Evolutionary conservation across 495 filamentous ascomycete genomes (phyloP), one percentile per base, ranked within the genome.

Genomic region (Staphylotrichum longicolle): DNA sequence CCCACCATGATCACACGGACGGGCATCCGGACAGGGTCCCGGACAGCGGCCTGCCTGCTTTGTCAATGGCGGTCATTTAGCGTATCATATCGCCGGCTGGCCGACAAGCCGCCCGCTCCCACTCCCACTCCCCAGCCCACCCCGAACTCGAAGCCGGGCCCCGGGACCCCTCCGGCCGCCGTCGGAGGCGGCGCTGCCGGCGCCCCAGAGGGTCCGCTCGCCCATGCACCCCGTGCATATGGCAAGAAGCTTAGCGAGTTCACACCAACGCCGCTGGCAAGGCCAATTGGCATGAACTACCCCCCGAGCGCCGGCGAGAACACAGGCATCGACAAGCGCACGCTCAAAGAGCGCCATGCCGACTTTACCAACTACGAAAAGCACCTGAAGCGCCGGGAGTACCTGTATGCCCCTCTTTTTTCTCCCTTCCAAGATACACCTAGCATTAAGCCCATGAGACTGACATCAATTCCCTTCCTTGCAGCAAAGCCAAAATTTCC

Each of bases 361-460:
- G 92, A 96, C 66, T 90, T 93, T 65, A 84, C 89, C 49, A 79
- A 96, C 71, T 92, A 89, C 63, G 88, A 96, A 37, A 89, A 89
- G 68, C 91, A 96, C 72, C 74, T 95, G 5, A 79, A 78, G 59
- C 84, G 83, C 60, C 83, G 92, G 55, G 79, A 88, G 63, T 74
- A 88, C 70, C 75, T 97, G 89, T 92, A 81, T 63, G 82, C 20
- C 1, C 20, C 20, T 27, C 20, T 15, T 11, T 47, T 39, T 39
- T 51, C 35, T 47, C 52, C 14, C 10, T 35, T 52, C 57, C 35
- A 20, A 5, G n/a, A 20, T 10, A 6, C 27, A 37, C 46, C 45
- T 27, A 27, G 20, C 20, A 27, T 27, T 27, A 27, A 27, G 20
- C 20, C 20, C 20, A 1, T 27, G 20, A 27, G 20, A 27, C 1